A percentile compares a stretch with the other conserved stretches of the same genome.
These are phyloP conservation scores for Fistulina hepatica DNA, from an alignment of 1,284 basidiomycete genomes.

Conservation along the genomic window DNA sequence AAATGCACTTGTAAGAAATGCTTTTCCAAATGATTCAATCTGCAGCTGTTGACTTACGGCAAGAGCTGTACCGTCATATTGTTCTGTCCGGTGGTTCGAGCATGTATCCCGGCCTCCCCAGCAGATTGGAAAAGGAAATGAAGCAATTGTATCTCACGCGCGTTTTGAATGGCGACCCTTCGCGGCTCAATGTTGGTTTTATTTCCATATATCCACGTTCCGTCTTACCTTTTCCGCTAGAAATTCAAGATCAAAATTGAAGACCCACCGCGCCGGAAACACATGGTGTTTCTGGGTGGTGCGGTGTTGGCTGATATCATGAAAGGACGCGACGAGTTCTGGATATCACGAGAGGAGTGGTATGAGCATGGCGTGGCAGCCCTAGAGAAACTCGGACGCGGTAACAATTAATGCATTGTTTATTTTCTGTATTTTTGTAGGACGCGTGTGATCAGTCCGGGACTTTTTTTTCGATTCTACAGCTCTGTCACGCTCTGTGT, in stretches of 20 bases:
- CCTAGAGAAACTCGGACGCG: conserved; percentile 74
- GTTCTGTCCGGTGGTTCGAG: conserved; percentile 95
- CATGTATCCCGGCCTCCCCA: conserved; percentile 98
- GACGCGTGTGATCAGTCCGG: too few relatives aligned
- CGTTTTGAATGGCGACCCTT: conserved; percentile 78
- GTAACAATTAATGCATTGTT: conserved; percentile 34
- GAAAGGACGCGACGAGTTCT: conserved; percentile 91
- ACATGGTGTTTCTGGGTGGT: conserved; percentile 98
- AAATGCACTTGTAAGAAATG: conserved; percentile 53
- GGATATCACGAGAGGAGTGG: conserved; percentile 91
- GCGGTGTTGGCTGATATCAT: conserved; percentile 97
- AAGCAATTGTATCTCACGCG: conserved; percentile 94
- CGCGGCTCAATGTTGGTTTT: conserved; percentile 71
- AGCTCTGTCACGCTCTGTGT: too few relatives aligned
- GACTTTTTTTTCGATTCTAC: too few relatives aligned
- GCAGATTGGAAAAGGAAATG: conserved; percentile 97
- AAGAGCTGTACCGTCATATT: conserved; percentile 96
- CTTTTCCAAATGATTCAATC: conserved; percentile 93
- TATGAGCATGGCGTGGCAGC: conserved; percentile 77
- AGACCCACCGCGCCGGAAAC: conserved; percentile 94
- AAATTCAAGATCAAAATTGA: conserved; percentile 99
- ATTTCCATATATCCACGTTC: conserved; percentile 4
- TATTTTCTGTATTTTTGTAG: conserved; percentile 7
- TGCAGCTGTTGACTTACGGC: conserved; percentile 83
- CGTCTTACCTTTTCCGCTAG: conserved; percentile 32